Conservation (phyloP, 2,329 filamentous ascomycete species). For the Calonectria pseudoturangicola region DNA sequence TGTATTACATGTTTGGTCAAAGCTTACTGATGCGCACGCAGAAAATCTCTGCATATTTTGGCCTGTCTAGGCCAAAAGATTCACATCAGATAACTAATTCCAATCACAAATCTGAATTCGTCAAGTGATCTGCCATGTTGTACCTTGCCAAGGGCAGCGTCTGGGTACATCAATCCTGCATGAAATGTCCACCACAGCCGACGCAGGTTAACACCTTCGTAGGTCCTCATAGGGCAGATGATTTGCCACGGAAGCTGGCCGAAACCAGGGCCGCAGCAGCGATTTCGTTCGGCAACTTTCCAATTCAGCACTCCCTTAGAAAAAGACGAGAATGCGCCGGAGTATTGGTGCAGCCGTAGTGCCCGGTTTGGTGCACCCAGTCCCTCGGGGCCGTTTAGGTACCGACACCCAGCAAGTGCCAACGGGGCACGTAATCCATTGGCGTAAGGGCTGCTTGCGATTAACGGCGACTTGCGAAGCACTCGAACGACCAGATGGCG, state of each 20-base stretch:
- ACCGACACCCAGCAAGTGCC: constrained; percentile 1
- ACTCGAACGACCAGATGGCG: constrained; percentile 32
- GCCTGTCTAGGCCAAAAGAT: not conserved
- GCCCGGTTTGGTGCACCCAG: constrained; percentile 30
- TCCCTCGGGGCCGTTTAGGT: constrained; percentile 28
- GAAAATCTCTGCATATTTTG: not conserved
- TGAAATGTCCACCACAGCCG: constrained; percentile 33
- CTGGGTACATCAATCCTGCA: constrained; percentile 33
- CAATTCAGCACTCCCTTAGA: constrained; percentile 28
- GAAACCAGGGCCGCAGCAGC: constrained; percentile 38
- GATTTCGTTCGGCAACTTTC: constrained; percentile 29
- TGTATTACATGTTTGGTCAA: not conserved
- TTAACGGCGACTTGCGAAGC: constrained; percentile 35
- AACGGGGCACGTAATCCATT: constrained; percentile 34
- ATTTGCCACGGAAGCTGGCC: constrained; percentile 46
- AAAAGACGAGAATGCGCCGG: constrained; percentile 46
- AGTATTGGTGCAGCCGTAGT: constrained; percentile 43
- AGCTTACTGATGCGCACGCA: not conserved
- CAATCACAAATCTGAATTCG: not conserved
- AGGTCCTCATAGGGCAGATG: constrained; percentile 4
- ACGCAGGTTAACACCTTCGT: constrained; percentile 31
- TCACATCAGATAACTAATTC: too few species aligned
- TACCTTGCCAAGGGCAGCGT: constrained; percentile 18
- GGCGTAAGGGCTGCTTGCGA: constrained; percentile 30
- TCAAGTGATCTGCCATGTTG: not conserved